Evolutionary conservation across 768 basidiomycete species (phyloP), one percentile per base, ranked within the genome.

Genomic region (Lyophyllum semitale): DNA sequence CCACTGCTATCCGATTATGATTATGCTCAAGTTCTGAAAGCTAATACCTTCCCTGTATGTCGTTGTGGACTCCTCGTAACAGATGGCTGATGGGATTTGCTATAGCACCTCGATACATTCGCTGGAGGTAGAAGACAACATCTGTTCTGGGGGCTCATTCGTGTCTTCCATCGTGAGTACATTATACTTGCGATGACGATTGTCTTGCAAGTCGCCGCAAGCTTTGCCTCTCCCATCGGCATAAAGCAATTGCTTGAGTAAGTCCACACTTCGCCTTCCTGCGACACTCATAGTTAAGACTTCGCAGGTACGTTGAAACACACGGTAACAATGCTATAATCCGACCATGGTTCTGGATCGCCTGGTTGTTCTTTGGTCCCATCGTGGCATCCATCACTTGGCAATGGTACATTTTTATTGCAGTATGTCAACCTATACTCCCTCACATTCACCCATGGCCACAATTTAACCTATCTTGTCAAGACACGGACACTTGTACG

Each of bases 311-410:
- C 62, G 68, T 91, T 17, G 87, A 89, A 68, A 76, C 66, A 2
- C 68, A 72, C 12, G 84, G 83, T 3, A 62, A 76, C 53, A 75
- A 68, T 22, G 75, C 84, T 0, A 60, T 68, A 7, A 67, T 87
- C 27, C 77, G 78, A 32, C 89, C 89, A 1, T 89, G 88, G 82
- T 79, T 89, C 7, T 91, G 88, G 88, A 79, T 89, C 13, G 29
- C 69, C 0, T 70, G 72, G 63, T 70, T 85, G 12, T 78, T 84
- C 57, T 44, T 79, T 5, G 83, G 82, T 12, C 80, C 83, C 12
- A 63, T 74, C 4, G 0, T 78, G 9, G 70, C 67, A 12, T 71
- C 78, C 4, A 22, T 87, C 8, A 59, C 70, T 26, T 74, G 79
- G 52, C 83, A 89, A 58, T 77, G 75, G 69, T 89, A 86, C 60